phyloP scores from a whole-genome alignment of 352 stramenopile genomes.

The Globisporangium paddicum region DNA sequence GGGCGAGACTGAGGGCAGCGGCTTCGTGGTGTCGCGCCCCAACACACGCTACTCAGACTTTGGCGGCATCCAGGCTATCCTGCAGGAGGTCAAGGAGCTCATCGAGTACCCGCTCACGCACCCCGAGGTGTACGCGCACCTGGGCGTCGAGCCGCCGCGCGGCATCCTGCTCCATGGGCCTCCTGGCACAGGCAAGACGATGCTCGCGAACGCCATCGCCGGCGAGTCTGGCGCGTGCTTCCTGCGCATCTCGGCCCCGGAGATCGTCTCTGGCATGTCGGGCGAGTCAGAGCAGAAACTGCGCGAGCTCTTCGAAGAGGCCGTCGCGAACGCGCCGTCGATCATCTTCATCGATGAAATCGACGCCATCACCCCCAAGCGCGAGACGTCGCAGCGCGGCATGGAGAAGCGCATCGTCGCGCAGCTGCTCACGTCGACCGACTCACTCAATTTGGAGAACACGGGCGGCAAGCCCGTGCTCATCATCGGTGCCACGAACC shows the following conservation, averaged over 20 bases:
- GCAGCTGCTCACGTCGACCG: constrained; percentile 92
- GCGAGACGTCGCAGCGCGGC: constrained; percentile 90
- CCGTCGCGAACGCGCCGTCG: constrained; percentile 90
- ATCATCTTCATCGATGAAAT: constrained; percentile 99
- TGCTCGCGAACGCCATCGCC: constrained; percentile 92
- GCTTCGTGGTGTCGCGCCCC: constrained; percentile 71
- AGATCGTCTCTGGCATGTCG: constrained; percentile 95
- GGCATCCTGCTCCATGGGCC: constrained; percentile 92
- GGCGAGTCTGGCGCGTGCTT: constrained; percentile 91
- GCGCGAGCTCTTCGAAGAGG: constrained; percentile 93
- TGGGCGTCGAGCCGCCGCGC: constrained; percentile 90
- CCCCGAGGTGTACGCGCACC: constrained; percentile 91
- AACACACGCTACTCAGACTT: constrained; percentile 86
- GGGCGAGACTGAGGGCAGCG: constrained; percentile 21
- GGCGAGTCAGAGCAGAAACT: constrained; percentile 88
- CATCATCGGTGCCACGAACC: constrained; percentile 97
- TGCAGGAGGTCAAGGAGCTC: constrained; percentile 91
- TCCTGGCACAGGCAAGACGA: constrained; percentile 92
- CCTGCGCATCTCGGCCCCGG: constrained; percentile 81
- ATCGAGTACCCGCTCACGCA: constrained; percentile 94
- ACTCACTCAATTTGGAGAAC: constrained; percentile 87
- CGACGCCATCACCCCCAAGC: constrained; percentile 95
- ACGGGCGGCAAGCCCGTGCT: constrained; percentile 92
- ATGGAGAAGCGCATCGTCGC: constrained; percentile 98
- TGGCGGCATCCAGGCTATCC: constrained; percentile 82